Conservation (phyloP, 495 filamentous ascomycete species). For the Elaphomyces granulatus region DNA sequence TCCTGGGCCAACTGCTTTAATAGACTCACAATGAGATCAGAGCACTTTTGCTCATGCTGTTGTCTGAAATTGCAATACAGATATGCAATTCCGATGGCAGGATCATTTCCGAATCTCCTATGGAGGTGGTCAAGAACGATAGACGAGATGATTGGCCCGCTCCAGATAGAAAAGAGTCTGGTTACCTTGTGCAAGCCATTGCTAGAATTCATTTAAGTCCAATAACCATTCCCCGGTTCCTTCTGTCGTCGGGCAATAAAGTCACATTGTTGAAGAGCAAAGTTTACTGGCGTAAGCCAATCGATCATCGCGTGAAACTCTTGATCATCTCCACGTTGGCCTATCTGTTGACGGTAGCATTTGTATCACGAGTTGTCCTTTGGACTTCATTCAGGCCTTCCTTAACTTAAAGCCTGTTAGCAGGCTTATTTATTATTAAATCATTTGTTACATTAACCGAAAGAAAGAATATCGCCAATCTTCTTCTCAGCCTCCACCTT, state of each 20-base stretch:
- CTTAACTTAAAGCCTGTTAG: no score
- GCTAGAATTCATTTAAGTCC: slow-evolving; percentile 18
- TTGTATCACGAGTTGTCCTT: no score
- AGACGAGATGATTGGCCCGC: slow-evolving; percentile 22
- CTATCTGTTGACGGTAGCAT: no score
- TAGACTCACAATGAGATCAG: slow-evolving; percentile 15
- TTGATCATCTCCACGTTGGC: no score
- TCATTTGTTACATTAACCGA: no score
- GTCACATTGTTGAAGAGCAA: slow-evolving; percentile 8
- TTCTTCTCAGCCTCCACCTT: slow-evolving; percentile 4
- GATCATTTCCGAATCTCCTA: slow-evolving; percentile 6
- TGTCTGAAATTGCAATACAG: slow-evolving; percentile 28
- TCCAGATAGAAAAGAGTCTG: slow-evolving; percentile 29
- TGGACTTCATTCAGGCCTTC: no score
- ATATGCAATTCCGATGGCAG: slow-evolving; percentile 19
- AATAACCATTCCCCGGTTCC: slow-evolving; percentile 33
- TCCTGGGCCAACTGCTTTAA: slow-evolving; percentile 20
- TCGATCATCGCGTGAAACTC: slow-evolving; percentile 3
- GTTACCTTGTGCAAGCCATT: slow-evolving; percentile 15
- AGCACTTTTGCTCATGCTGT: slow-evolving; percentile 11
- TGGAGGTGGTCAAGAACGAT: slow-evolving; percentile 20
- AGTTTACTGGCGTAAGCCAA: slow-evolving; percentile 9
- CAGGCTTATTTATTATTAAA: no score
- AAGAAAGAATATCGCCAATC: neutral
- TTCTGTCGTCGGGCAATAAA: slow-evolving; percentile 11